A percentile compares a stretch with the other conserved stretches of the same genome.
Evolutionary conservation across 495 filamentous ascomycete genomes (phyloP).

Genomic region (Pyrenula aspistea): DNA sequence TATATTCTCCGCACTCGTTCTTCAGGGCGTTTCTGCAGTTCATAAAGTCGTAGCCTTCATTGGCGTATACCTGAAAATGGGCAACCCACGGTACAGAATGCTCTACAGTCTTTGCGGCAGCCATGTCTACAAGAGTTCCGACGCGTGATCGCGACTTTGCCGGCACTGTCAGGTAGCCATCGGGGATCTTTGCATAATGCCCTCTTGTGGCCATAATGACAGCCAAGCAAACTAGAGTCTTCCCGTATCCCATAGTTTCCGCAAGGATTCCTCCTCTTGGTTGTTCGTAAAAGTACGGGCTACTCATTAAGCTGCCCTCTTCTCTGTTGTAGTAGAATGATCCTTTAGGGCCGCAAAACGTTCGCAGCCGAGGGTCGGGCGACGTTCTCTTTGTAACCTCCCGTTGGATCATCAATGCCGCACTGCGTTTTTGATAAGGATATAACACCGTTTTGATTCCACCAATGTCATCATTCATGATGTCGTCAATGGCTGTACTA

Average conservation of each 20-base stretch:
- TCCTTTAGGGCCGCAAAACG: conserved; percentile 44
- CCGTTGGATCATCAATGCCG: conserved; percentile 75
- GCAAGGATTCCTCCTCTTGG: conserved; percentile 24
- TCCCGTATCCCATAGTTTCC: conserved; percentile 64
- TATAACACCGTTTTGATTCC: conserved; percentile 62
- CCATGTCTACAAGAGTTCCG: conserved; percentile 54
- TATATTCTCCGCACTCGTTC: conserved; percentile 39
- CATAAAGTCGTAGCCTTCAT: conserved; percentile 21
- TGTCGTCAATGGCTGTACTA: conserved; percentile 44
- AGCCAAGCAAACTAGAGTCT: conserved; percentile 79
- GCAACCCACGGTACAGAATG: conserved; percentile 57
- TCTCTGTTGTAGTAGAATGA: conserved; percentile 65
- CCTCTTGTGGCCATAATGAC: conserved; percentile 70
- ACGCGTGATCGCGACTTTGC: conserved; percentile 28
- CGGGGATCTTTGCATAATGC: conserved; percentile 53
- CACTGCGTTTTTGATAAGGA: conserved; percentile 70
- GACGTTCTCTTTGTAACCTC: conserved; percentile 53
- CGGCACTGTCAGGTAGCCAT: conserved; percentile 39
- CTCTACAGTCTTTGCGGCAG: conserved; percentile 52
- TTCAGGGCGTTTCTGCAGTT: conserved; percentile 45
- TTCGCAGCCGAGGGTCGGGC: conserved; percentile 62
- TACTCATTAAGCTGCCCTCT: conserved; percentile 42
- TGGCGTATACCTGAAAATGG: conserved; percentile 31
- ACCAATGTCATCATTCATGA: conserved; percentile 41
- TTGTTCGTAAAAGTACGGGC: neutral